Evolutionary conservation across 495 filamentous ascomycete species (phyloP).

Genomic region (Penicillium parvum): DNA sequence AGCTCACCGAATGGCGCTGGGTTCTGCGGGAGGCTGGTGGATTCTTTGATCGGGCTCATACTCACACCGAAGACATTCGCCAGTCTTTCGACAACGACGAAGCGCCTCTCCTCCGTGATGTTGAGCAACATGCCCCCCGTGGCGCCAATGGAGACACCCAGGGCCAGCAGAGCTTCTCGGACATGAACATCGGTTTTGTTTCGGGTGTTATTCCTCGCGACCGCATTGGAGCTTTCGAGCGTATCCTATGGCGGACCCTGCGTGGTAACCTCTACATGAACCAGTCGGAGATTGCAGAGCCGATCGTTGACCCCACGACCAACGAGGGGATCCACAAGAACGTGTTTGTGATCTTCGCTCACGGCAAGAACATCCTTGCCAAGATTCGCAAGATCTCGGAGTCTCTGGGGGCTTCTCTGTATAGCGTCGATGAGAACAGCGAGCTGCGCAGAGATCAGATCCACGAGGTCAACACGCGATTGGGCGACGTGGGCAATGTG

Average conservation of each 20-base stretch:
- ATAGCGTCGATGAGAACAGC: slow-evolving; percentile 95
- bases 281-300: slow-evolving; percentile 93
- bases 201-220: slow-evolving; percentile 93
- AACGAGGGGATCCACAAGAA: slow-evolving; percentile 94
- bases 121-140: slow-evolving; percentile 65
- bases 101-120: slow-evolving; percentile 74
- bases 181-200: slow-evolving; percentile 99
- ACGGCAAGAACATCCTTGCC: slow-evolving; percentile 94
- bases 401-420: slow-evolving; percentile 89
- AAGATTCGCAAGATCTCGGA: slow-evolving; percentile 99
- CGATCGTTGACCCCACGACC: slow-evolving; percentile 86
- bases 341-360: slow-evolving; percentile 98
- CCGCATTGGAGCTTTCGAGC: slow-evolving; percentile 89
- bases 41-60: slow-evolving; percentile 95
- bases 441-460: slow-evolving; percentile 92
- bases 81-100: slow-evolving; percentile 84
- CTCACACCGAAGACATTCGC: slow-evolving; percentile 93
- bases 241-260: slow-evolving; percentile 93
- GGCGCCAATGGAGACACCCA: slow-evolving; percentile 66
- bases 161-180: slow-evolving; percentile 78
- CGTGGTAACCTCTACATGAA: slow-evolving; percentile 99
- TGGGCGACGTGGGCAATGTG: slow-evolving; percentile 86
- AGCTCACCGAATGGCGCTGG: slow-evolving; percentile 97
- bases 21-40: slow-evolving; percentile 90
- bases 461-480: slow-evolving; percentile 89